Evolutionary conservation across 169 alveolate genomes (phyloP).

Genomic region (Amoebophrya sp.): DNA sequence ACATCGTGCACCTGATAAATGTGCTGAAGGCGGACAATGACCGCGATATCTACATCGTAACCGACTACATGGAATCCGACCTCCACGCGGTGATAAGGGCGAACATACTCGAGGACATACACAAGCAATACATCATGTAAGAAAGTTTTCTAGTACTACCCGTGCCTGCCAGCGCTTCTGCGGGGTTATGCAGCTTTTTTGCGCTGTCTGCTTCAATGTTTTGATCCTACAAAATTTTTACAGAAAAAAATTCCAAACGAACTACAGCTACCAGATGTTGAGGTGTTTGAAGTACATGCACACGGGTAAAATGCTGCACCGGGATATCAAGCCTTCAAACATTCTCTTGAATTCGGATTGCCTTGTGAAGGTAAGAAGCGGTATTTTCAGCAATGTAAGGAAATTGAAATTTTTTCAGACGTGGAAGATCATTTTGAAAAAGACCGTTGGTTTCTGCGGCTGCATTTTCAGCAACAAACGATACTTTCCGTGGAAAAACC

Average conservation of each 20-base stretch:
- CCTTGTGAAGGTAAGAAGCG: constrained; percentile 86
- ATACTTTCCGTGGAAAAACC: no score
- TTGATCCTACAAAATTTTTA: no score
- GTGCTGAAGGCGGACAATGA: constrained; percentile 95
- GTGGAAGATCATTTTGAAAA: neutral
- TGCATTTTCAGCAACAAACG: no score
- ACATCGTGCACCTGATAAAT: constrained; percentile 84
- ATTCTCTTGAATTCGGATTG: constrained; percentile 87
- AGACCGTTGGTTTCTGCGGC: no score
- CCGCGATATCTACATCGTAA: constrained; percentile 93
- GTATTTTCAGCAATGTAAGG: constrained; percentile 60
- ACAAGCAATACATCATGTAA: constrained; percentile 55
- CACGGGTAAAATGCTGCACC: constrained; percentile 63
- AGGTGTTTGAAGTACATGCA: constrained; percentile 46
- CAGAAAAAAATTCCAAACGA: no score
- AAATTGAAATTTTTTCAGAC: no score
- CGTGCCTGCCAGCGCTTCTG: no score
- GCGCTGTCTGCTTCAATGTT: no score
- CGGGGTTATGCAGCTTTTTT: no score
- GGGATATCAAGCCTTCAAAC: constrained; percentile 92
- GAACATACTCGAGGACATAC: constrained; percentile 82
- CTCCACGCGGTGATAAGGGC: constrained; percentile 97
- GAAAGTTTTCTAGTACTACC: no score
- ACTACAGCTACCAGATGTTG: constrained; percentile 43
- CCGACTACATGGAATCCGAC: constrained; percentile 95